Percentiles rank a stretch among this genome's conserved stretches.
Conservation (phyloP, 306 rosid genomes). For the Casuarina equisetifolia region DNA sequence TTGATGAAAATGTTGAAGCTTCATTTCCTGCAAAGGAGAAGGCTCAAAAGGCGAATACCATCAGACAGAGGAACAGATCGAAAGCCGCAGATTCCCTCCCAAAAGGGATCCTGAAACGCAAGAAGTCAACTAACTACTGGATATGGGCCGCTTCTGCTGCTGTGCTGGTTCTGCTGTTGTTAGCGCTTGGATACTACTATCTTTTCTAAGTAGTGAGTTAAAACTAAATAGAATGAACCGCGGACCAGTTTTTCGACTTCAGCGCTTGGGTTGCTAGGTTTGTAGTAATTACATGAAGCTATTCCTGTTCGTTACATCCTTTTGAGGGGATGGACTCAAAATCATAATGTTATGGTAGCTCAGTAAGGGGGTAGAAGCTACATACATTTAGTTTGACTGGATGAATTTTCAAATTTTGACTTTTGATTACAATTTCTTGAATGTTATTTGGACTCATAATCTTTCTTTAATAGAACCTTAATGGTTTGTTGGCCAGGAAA, state of each 20-base stretch:
- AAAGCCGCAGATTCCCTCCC: constrained; percentile 52
- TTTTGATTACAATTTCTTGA: constrained; percentile 33
- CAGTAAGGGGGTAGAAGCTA: constrained; percentile 28
- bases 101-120: constrained; percentile 67
- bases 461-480: constrained; percentile 19
- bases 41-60: constrained; percentile 47
- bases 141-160: constrained; percentile 72
- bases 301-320: constrained; percentile 55
- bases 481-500: neutral
- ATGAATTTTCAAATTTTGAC: constrained; percentile 49
- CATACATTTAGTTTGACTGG: constrained; percentile 37
- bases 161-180: constrained; percentile 41
- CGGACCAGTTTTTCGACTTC: constrained; percentile 38
- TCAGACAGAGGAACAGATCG: constrained; percentile 54
- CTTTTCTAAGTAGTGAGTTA: constrained; percentile 40
- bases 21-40: constrained; percentile 43
- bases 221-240: constrained; percentile 32
- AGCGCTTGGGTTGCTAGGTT: constrained; percentile 31
- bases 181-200: constrained; percentile 59
- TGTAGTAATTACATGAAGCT: constrained; percentile 44
- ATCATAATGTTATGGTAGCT: constrained; percentile 46
- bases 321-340: constrained; percentile 41
- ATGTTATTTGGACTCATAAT: constrained; percentile 25
- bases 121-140: constrained; percentile 64
- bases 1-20: constrained; percentile 38